Percentiles rank a stretch among this genome's conserved stretches.
Conservation (phyloP, 2,329 filamentous ascomycete genomes). For the Teratosphaeria nubilosa region DNA sequence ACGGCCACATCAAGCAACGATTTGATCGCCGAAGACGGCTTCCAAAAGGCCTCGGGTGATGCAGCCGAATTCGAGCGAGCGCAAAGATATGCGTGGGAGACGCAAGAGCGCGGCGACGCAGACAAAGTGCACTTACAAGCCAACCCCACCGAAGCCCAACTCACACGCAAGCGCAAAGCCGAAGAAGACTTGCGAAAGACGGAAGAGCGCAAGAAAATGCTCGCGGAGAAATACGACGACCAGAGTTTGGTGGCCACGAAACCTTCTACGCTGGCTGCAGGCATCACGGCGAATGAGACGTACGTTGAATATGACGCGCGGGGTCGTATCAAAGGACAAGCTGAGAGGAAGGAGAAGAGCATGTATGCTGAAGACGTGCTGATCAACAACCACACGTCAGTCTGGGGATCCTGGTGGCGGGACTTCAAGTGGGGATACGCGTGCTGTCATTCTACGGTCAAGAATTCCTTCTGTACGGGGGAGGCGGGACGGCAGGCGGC, state of each 20-base stretch:
- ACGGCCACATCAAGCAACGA: slow-evolving; percentile 68
- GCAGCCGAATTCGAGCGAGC: slow-evolving; percentile 86
- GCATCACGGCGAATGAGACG: slow-evolving; percentile 68
- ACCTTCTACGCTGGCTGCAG: slow-evolving; percentile 47
- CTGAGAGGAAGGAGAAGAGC: slow-evolving; percentile 65
- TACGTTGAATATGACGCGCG: slow-evolving; percentile 93
- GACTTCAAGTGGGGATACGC: slow-evolving; percentile 93
- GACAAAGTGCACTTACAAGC: slow-evolving; percentile 84
- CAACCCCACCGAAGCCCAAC: slow-evolving; percentile 87
- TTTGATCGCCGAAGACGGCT: slow-evolving; percentile 85
- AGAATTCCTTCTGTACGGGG: slow-evolving; percentile 96
- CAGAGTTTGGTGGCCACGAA: slow-evolving; percentile 50
- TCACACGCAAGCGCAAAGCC: slow-evolving; percentile 67
- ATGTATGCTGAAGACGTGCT: slow-evolving; percentile 86
- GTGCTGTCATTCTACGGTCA: slow-evolving; percentile 86
- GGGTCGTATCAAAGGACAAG: slow-evolving; percentile 79
- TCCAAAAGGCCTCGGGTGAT: slow-evolving; percentile 78
- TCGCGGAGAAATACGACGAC: slow-evolving; percentile 75
- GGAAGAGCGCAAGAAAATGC: slow-evolving; percentile 55
- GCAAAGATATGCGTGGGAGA: slow-evolving; percentile 88
- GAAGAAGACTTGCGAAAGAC: slow-evolving; percentile 63
- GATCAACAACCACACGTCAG: slow-evolving; percentile 80
- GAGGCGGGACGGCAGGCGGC: slow-evolving; percentile 75
- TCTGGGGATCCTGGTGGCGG: slow-evolving; percentile 97
- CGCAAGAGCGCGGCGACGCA: slow-evolving; percentile 70